Evolutionary conservation across 257 asterid genomes (phyloP).

Genomic region (Linaria vulgaris): DNA sequence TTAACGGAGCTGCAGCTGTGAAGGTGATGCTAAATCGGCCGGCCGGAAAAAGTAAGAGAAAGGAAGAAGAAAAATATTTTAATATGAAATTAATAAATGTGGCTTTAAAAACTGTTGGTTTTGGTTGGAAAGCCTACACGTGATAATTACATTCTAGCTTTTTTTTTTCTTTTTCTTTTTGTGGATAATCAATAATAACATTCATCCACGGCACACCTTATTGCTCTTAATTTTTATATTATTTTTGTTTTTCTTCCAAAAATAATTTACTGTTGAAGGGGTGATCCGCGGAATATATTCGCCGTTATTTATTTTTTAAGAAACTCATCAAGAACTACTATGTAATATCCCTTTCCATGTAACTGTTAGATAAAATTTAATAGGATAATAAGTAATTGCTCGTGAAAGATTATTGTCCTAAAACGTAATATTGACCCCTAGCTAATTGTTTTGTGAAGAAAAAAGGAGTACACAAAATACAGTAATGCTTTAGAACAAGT

Average conservation of each 20-base stretch:
- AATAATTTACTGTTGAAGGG: too few species aligned
- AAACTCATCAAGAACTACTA: too few species aligned
- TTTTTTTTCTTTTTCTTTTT: background rate
- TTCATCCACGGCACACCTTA: constrained; percentile 36
- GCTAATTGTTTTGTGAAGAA: too few species aligned
- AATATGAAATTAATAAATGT: constrained; percentile 1
- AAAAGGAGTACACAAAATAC: too few species aligned
- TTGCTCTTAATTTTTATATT: constrained; percentile 11
- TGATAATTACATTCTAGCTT: constrained; percentile 36
- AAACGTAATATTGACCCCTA: too few species aligned
- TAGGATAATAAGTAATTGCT: too few species aligned
- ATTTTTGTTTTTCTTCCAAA: background rate
- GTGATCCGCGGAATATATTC: too few species aligned
- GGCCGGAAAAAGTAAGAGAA: constrained; percentile 15
- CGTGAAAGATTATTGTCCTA: too few species aligned
- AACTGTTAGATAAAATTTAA: too few species aligned
- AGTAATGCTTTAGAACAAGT: too few species aligned
- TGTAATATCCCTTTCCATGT: too few species aligned
- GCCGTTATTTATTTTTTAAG: too few species aligned
- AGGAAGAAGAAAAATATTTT: background rate
- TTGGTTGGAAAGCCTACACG: constrained; percentile 40
- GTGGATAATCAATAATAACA: constrained; percentile 29
- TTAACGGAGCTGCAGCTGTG: constrained; percentile 15
- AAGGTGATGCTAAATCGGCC: constrained; percentile 15
- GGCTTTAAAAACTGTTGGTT: constrained; percentile 17